Percentiles rank a stretch among this genome's conserved stretches.
Evolutionary conservation across 495 filamentous ascomycete genomes (phyloP).

Genomic region (Evernia prunastri): DNA sequence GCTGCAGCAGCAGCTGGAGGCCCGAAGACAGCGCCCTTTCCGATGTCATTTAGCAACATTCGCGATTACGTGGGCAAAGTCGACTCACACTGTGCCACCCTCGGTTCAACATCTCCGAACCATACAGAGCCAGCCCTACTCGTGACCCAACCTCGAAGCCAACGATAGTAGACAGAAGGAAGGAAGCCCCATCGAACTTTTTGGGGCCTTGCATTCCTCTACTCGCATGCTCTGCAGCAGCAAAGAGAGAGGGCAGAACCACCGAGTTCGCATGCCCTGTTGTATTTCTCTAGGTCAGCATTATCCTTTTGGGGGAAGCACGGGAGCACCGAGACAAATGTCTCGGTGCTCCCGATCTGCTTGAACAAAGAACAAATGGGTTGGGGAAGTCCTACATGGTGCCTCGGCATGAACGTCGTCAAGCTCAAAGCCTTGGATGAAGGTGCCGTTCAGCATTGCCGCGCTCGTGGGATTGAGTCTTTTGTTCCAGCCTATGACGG

Average conservation of each 20-base stretch:
- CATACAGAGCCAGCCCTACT: constrained; percentile 37
- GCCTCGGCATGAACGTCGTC: constrained; percentile 33
- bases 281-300: no score
- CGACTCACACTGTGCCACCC: constrained; percentile 39
- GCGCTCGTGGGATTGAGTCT: constrained; percentile 25
- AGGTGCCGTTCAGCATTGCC: constrained; percentile 22
- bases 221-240: background rate
- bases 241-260: constrained; percentile 12
- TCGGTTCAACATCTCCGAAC: constrained; percentile 33
- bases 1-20: constrained; percentile 37
- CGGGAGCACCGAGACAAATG: no score
- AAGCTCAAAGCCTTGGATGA: constrained; percentile 21
- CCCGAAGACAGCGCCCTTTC: constrained; percentile 39
- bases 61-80: background rate
- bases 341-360: no score
- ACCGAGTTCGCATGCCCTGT: constrained; percentile 30
- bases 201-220: background rate
- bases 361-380: no score
- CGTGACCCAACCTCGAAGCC: constrained; percentile 40
- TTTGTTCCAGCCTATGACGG: constrained; percentile 32
- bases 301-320: no score
- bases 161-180: constrained; percentile 36
- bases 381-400: no score
- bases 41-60: background rate
- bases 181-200: constrained; percentile 23